Base-by-base conservation (phyloP, 208 protist species). In the Trichomonas gallinae region DNA sequence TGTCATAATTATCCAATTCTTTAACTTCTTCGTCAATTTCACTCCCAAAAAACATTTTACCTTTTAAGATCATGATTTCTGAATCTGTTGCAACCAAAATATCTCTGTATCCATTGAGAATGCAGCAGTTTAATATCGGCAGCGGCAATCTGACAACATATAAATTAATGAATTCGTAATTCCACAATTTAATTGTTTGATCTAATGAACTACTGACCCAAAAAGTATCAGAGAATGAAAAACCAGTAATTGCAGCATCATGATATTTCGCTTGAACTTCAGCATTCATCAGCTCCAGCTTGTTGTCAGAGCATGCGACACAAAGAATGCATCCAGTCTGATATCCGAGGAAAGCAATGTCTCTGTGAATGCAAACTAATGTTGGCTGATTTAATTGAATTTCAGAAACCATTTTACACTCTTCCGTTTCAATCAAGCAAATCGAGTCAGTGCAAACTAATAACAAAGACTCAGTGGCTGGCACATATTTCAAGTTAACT, bases 1-100 rank as follows among this genome's bases (percentile, higher is more conserved):
- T 89, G 26, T 89, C 83, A 46, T 44, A 89, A 89, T 89, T 89
- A 31, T 89, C 83, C 9, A 89, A 44, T 89, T 89, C 83, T 46
- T 31, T 26, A 26, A 89, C 40, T 89, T 89, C 83, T 46, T 45
- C 17, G 46, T 89, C 83, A 21, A 89, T 31, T 89, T 89, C 38
- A 13, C 15, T 87, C n/a, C n/a, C 0, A 40, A 89, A 89, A 11
- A 89, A 31, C 4, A n/a, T 44, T 23, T 89, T 89, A 31, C 83
- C 83, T 89, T 45, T 42, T 0, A 89, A 23, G 8, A 89, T 89
- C 83, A 89, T 89, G 0, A 89, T 45, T 46, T 89, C 83, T 46
- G 83, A 46, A 4, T 89, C 34, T 46, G 83, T 89, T 13, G 83
- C 83, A n/a, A 46, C 83, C 0, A 89, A 10, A 31, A 89, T 89